These are phyloP conservation scores for Psilocybe sp. DNA, from an alignment of 768 basidiomycete species.

Conservation along the genomic window DNA sequence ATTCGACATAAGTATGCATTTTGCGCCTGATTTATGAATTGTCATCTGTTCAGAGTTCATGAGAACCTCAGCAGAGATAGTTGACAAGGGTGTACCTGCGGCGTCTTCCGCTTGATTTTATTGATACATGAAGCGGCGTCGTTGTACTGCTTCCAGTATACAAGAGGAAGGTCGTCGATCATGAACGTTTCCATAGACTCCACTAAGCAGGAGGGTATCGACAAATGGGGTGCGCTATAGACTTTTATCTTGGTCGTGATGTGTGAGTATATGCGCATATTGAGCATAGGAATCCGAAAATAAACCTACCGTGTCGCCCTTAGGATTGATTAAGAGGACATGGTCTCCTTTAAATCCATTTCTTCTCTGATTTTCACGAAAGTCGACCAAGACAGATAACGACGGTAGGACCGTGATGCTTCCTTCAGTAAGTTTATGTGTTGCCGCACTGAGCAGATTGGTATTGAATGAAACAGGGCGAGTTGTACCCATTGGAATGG, in stretches of 20 bases:
- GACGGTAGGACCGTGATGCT: slow-evolving; percentile 51
- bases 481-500: slow-evolving; percentile 28
- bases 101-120: slow-evolving; percentile 50
- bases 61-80: neutral
- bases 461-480: slow-evolving; percentile 38
- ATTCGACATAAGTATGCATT: slow-evolving; percentile 54
- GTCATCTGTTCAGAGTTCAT: slow-evolving; percentile 33
- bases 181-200: slow-evolving; percentile 36
- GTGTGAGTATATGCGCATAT: neutral
- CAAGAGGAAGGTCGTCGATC: slow-evolving; percentile 34
- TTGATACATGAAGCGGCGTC: slow-evolving; percentile 42
- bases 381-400: slow-evolving; percentile 48
- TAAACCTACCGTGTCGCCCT: slow-evolving; percentile 32
- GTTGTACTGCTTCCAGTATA: slow-evolving; percentile 44
- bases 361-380: slow-evolving; percentile 51
- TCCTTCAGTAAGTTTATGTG: slow-evolving; percentile 47
- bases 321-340: slow-evolving; percentile 40
- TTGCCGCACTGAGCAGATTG: slow-evolving; percentile 29
- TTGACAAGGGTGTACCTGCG: slow-evolving; percentile 33
- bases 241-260: slow-evolving; percentile 36
- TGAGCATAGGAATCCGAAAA: neutral
- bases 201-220: slow-evolving; percentile 45
- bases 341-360: slow-evolving; percentile 42
- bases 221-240: slow-evolving; percentile 48
- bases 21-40: slow-evolving; percentile 33